Evolutionary conservation across 768 basidiomycete species (phyloP), one percentile per base, ranked within the genome.

Genomic region (Dentipellis sp.): DNA sequence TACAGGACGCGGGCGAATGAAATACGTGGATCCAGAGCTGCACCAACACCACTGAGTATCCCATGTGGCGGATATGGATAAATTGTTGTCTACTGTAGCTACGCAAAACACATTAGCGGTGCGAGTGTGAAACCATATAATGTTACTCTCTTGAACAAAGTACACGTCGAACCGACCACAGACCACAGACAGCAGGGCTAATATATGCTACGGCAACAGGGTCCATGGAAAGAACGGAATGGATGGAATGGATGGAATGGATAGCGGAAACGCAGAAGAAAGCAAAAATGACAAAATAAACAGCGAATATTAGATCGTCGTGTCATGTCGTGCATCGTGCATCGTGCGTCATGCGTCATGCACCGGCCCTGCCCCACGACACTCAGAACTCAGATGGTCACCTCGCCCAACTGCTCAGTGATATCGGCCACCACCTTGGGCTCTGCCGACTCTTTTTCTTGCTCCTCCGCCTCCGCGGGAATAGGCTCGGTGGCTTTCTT

Each of bases 1-100:
- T 10, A 12, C 50, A 83, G 81, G 83, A 17, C 79, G 84, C 19
- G 83, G 84, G 47, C 71, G 82, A 58, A 85, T 85, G 84, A 83
- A 83, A 61, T 85, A 74, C 59, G 65, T 83, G 39, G 83, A 85
- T 63, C 83, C 83, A 35, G 83, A 81, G 61, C 57, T 73, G 48
- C 70, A 70, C 37, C 65, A 69, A 3, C 62, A 67, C 37, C 62
- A 66, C 42, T 45, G 42, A 45, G 42, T 29, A 45, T 19, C 29
- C 29, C 42, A 45, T 11, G 6, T 45, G 42, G 42, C n/a, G 19
- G 29, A 42, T 19, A 19, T 14, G 2, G 48, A 22, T 50, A 35
- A 49, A 54, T 42, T 36, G 50, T 40, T 23, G 53, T 52, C 36
- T 52, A 12, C 50, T 52, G 10, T 46, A 34, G 23, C 42, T 50